phyloP scores from a whole-genome alignment of 495 filamentous ascomycete species.

The Copromyces sp. region DNA sequence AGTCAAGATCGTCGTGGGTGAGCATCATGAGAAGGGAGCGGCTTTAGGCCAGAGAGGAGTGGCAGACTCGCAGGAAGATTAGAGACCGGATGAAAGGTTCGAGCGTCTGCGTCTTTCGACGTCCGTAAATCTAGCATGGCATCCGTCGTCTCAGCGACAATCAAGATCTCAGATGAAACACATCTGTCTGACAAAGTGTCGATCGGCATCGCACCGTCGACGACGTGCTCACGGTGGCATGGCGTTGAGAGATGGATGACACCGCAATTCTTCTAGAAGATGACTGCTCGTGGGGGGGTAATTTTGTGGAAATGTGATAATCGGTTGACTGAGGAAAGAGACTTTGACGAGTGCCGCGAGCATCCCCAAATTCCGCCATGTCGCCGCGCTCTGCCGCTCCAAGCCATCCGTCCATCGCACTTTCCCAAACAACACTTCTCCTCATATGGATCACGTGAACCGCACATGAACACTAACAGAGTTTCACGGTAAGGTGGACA shows the following conservation, averaged over 20 bases:
- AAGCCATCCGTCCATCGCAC: neutral
- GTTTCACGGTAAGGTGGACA: neutral
- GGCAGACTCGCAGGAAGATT: neutral
- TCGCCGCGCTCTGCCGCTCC: neutral
- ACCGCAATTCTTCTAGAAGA: neutral
- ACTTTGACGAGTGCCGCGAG: neutral
- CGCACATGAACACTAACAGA: neutral
- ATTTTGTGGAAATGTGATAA: neutral
- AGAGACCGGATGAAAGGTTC: neutral
- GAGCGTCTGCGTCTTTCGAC: neutral
- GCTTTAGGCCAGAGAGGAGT: neutral
- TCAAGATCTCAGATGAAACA: neutral
- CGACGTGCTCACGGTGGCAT: neutral
- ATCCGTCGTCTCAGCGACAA: no score
- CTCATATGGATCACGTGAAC: neutral
- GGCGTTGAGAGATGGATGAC: neutral
- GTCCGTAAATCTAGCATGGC: neutral
- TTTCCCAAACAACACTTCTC: neutral
- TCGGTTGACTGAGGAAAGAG: neutral
- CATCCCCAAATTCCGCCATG: neutral
- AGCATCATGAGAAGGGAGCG: neutral
- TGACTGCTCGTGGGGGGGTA: neutral
- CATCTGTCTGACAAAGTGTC: neutral
- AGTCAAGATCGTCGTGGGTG: no score
- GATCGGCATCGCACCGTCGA: neutral